phyloP scores from a whole-genome alignment of 129 eudicot species.

The Deinandra increscens region DNA sequence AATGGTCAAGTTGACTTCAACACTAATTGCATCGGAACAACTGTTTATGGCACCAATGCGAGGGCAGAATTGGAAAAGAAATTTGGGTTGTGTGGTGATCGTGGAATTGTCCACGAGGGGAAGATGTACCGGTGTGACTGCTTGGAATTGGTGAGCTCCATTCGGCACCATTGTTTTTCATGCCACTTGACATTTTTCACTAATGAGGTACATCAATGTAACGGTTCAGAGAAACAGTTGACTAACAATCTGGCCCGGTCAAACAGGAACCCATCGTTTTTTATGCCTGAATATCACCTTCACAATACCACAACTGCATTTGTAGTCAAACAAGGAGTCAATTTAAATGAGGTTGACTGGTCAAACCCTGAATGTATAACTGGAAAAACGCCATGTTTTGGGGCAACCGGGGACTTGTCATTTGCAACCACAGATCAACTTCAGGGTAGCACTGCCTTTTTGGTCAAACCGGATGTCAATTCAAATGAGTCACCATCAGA shows the following conservation, averaged over 20 bases:
- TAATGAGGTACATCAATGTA: constrained; percentile 45
- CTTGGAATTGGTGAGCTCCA: constrained; percentile 64
- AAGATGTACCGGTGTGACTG: constrained; percentile 64
- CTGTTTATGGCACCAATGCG: constrained; percentile 50
- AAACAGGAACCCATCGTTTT: constrained; percentile 33
- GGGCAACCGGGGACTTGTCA: constrained; percentile 16
- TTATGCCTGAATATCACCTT: constrained; percentile 3
- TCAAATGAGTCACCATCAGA: constrained; percentile 8
- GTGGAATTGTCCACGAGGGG: constrained; percentile 25
- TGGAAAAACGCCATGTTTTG: constrained; percentile 30
- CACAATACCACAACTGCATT: not conserved
- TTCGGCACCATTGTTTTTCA: constrained; percentile 57
- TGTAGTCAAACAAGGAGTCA: constrained; percentile 6
- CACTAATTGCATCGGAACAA: constrained; percentile 27
- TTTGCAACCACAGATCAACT: not conserved
- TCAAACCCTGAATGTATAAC: constrained; percentile 17
- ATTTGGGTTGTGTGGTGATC: constrained; percentile 36
- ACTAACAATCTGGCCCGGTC: constrained; percentile 29
- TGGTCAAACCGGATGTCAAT: not conserved
- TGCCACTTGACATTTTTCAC: constrained; percentile 62
- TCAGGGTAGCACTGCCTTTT: not conserved
- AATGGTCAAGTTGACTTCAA: constrained; percentile 24
- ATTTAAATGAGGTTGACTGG: constrained; percentile 22
- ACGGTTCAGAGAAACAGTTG: constrained; percentile 25
- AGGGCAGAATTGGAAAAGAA: constrained; percentile 48